Evolutionary conservation across 2,329 filamentous ascomycete genomes (phyloP), one percentile per base, ranked within the genome.

Genomic region (Beauveria sp.): DNA sequence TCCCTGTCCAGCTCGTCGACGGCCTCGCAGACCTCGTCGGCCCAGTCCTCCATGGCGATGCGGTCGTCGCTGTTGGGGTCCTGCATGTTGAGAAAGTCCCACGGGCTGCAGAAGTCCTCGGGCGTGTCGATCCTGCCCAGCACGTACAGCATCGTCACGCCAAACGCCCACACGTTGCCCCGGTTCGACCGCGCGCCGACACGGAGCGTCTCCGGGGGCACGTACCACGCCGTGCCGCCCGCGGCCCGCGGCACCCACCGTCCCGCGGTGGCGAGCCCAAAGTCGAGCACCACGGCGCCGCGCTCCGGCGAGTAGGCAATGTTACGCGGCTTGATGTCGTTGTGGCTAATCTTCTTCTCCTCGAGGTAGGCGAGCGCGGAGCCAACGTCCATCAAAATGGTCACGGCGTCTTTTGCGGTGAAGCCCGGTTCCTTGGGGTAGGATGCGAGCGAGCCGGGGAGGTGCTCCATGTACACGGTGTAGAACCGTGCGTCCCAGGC

Each of bases 221-320:
- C 12, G 43, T 61, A 61, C 60, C 60, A 61, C 10, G 60, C 45
- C 43, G 60, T 56, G 52, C 60, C 60, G 51, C 60, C 60, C 2
- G 50, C 28, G 5, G 16, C 4, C 7, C 14, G 18, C 3, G 73
- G 75, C 12, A 73, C 70, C 7, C 73, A 69, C 50, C 73, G 73
- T 43, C 66, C 68, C n/a, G 5, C 2, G 34, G 48, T 56, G 20
- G 62, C 64, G 28, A 63, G 42, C 1, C 60, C 60, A 38, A 65
- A 64, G 24, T 65, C 62, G 38, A 64, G 60, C n/a, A 65, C 56
- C 24, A 65, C 63, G 7, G 62, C 51, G 10, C 65, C 56, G 7
- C 61, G 65, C 22, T 53, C 38, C 2, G 43, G 52, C n/a, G 59
- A 51, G 51, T 66, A 67, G 24, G 52, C 43, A 50, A 67, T 61